These are phyloP conservation scores for Pelargonium citronellum DNA, from an alignment of 441 rosid genomes.

Conservation along the genomic window DNA sequence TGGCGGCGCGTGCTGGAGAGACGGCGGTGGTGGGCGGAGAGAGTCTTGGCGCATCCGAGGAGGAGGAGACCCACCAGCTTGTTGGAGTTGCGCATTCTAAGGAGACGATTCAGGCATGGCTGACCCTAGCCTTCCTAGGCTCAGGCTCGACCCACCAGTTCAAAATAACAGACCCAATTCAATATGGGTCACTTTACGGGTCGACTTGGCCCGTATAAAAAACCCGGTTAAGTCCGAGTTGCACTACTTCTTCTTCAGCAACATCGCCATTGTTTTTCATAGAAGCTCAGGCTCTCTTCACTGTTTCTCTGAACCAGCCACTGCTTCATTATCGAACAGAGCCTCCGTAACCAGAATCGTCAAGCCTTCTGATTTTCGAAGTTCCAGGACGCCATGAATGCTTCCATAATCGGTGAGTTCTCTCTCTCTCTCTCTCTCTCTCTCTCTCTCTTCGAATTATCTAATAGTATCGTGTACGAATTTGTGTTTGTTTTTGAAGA, in stretches of 20 bases:
- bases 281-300: neutral
- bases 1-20: neutral
- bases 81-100: constrained; percentile 1
- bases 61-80: constrained; percentile 1
- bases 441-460: neutral
- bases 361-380: neutral
- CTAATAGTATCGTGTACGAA: neutral
- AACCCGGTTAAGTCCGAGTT: no score
- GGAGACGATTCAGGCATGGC: neutral
- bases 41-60: neutral
- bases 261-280: neutral
- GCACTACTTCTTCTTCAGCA: neutral
- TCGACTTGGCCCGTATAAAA: no score
- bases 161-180: neutral
- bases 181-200: no score
- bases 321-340: neutral
- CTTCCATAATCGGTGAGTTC: constrained; percentile 61
- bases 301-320: neutral
- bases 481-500: constrained; percentile 33
- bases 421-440: neutral
- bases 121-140: neutral
- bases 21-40: neutral
- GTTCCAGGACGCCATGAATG: constrained; percentile 41
- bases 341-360: neutral
- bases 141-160: neutral